These are phyloP conservation scores for Saccharomycopsis crataegensis DNA, from an alignment of 1,139 yeast genomes.

Conservation along the genomic window DNA sequence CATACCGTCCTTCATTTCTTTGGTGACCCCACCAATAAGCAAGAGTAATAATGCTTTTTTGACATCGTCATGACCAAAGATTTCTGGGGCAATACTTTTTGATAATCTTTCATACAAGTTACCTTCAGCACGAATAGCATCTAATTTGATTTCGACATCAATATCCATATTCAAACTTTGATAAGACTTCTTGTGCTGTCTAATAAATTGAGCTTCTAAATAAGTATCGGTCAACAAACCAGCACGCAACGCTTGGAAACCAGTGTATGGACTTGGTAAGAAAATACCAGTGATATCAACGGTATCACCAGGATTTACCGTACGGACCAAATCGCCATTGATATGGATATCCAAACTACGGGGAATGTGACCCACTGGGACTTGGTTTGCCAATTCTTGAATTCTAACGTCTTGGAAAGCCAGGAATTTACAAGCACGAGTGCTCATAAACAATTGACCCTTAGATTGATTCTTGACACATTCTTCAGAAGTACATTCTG, in stretches of 20 bases:
- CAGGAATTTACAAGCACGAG: slow-evolving; percentile 91
- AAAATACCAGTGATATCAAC: slow-evolving; percentile 91
- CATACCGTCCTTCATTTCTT: slow-evolving; percentile 93
- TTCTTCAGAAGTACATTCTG: slow-evolving; percentile 76
- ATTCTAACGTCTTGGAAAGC: slow-evolving; percentile 94
- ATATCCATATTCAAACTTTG: slow-evolving; percentile 55
- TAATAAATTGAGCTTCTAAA: slow-evolving; percentile 77
- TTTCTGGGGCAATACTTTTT: slow-evolving; percentile 93
- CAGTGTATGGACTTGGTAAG: slow-evolving; percentile 93
- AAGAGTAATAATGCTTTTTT: slow-evolving; percentile 81
- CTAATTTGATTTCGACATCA: slow-evolving; percentile 49
- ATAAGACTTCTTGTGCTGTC: slow-evolving; percentile 85
- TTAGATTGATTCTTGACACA: slow-evolving; percentile 70
- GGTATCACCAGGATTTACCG: slow-evolving; percentile 88
- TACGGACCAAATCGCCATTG: slow-evolving; percentile 82
- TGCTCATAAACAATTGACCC: slow-evolving; percentile 88
- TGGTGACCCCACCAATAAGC: slow-evolving; percentile 92
- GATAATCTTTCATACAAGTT: slow-evolving; percentile 77
- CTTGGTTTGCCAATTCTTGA: slow-evolving; percentile 93
- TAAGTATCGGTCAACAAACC: slow-evolving; percentile 93
- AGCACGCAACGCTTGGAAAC: slow-evolving; percentile 84
- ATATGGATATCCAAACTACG: slow-evolving; percentile 77
- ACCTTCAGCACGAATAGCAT: slow-evolving; percentile 48
- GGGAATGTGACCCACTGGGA: slow-evolving; percentile 97
- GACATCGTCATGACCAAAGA: slow-evolving; percentile 88